A percentile compares a stretch with the other conserved stretches of the same genome.
These are phyloP conservation scores for Cladophialophora immunda DNA, from an alignment of 2,329 filamentous ascomycete genomes.

Conservation along the genomic window DNA sequence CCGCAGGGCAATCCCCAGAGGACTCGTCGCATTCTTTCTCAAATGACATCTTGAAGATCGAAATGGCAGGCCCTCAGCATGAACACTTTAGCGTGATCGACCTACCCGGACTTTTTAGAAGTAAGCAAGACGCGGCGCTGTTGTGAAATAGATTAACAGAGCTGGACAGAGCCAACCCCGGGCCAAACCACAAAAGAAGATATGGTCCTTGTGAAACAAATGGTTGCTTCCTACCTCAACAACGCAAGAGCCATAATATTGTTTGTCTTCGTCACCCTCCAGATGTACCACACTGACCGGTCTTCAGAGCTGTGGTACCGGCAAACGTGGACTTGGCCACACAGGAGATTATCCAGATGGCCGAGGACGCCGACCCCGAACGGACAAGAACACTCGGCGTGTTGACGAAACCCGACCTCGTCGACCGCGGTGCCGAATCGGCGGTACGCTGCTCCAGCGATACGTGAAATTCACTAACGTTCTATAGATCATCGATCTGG, in stretches of 20 bases:
- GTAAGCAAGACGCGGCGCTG: conserved; percentile 27
- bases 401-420: conserved; percentile 69
- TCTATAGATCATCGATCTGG: too few relatives aligned
- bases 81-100: conserved; percentile 55
- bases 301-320: conserved; percentile 48
- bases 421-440: conserved; percentile 46
- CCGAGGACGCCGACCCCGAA: conserved; percentile 47
- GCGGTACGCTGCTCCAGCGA: too few relatives aligned
- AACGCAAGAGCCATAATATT: conserved; percentile 54
- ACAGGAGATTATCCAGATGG: conserved; percentile 56
- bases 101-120: conserved; percentile 57
- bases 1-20: conserved; percentile 32
- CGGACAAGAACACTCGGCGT: conserved; percentile 55
- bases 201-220: conserved; percentile 48
- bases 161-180: conserved; percentile 32
- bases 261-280: background rate
- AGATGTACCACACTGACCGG: background rate
- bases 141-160: too few relatives aligned
- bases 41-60: conserved; percentile 52
- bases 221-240: conserved; percentile 52
- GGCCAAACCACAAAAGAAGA: conserved; percentile 50
- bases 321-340: conserved; percentile 56
- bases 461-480: too few relatives aligned
- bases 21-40: conserved; percentile 47
- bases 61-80: conserved; percentile 53